Evolutionary conservation across 495 filamentous ascomycete genomes (phyloP).

Genomic region (Penicillium goetzii): DNA sequence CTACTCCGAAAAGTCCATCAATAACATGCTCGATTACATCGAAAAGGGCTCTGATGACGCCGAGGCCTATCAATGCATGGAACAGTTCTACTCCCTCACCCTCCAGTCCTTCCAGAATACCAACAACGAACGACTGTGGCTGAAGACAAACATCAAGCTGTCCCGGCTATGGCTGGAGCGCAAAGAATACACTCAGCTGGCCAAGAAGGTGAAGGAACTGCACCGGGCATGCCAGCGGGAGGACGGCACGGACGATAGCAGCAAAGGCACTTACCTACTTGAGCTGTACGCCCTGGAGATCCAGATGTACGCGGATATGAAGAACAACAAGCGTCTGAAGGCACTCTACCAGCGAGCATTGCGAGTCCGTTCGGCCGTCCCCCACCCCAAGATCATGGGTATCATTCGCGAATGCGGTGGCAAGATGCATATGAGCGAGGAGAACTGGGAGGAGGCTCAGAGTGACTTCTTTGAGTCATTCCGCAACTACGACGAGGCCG

Average conservation of each 20-base stretch:
- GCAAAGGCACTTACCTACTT: conserved; percentile 93
- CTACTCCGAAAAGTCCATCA: conserved; percentile 98
- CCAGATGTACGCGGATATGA: conserved; percentile 96
- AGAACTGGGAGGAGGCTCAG: conserved; percentile 97
- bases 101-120: conserved; percentile 94
- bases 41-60: conserved; percentile 88
- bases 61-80: conserved; percentile 82
- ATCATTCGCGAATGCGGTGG: conserved; percentile 98
- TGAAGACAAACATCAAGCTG: conserved; percentile 98
- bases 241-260: conserved; percentile 90
- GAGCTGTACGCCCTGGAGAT: conserved; percentile 98
- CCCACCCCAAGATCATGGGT: conserved; percentile 98
- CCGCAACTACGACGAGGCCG: conserved; percentile 97
- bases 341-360: conserved; percentile 87
- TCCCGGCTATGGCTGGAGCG: conserved; percentile 87
- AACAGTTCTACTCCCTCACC: conserved; percentile 92
- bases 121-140: conserved; percentile 96
- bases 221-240: conserved; percentile 87
- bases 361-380: conserved; percentile 89
- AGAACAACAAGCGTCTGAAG: conserved; percentile 97
- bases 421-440: conserved; percentile 99
- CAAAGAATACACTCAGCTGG: conserved; percentile 81
- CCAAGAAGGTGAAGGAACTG: conserved; percentile 83
- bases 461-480: conserved; percentile 99
- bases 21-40: conserved; percentile 98